phyloP scores from a whole-genome alignment of 2,329 filamentous ascomycete genomes.

The Nigrospora osmanthi region DNA sequence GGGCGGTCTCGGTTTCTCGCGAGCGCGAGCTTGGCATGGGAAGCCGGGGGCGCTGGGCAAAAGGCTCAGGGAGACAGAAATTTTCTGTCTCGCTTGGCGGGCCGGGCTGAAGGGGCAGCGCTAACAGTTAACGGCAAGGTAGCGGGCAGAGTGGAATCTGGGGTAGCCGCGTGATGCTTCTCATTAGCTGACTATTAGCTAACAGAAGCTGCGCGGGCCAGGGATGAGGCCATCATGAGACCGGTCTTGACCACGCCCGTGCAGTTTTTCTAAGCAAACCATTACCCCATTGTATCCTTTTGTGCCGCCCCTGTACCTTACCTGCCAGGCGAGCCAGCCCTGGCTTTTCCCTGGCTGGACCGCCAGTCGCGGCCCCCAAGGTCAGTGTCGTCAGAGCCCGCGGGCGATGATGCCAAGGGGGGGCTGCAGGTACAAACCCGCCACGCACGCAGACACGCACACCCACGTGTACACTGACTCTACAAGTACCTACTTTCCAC shows the following conservation, averaged over 20 bases:
- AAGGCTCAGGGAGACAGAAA: slow-evolving; percentile 1
- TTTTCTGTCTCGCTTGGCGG: slow-evolving; percentile 4
- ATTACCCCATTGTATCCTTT: slow-evolving; percentile 5
- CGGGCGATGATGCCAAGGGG: too few species aligned
- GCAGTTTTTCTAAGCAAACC: slow-evolving; percentile 3
- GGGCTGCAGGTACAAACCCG: too few species aligned
- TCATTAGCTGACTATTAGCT: slow-evolving; percentile 6
- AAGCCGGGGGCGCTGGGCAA: neutral
- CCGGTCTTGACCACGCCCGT: neutral
- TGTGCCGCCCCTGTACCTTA: too few species aligned
- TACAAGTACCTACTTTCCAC: too few species aligned
- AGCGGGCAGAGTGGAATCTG: slow-evolving; percentile 4
- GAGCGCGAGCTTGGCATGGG: neutral
- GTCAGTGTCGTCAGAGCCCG: too few species aligned
- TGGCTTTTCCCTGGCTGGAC: too few species aligned
- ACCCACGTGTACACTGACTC: too few species aligned
- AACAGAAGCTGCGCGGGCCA: neutral
- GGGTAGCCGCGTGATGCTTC: slow-evolving; percentile 8
- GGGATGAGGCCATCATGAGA: slow-evolving; percentile 1
- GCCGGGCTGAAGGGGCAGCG: slow-evolving; percentile 3
- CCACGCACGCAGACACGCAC: too few species aligned
- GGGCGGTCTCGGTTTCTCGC: neutral
- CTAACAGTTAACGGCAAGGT: slow-evolving; percentile 8
- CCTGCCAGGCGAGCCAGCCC: too few species aligned
- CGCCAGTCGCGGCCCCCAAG: too few species aligned